Base-by-base conservation (phyloP, 306 rosid genomes). In the Acacia confusa region DNA sequence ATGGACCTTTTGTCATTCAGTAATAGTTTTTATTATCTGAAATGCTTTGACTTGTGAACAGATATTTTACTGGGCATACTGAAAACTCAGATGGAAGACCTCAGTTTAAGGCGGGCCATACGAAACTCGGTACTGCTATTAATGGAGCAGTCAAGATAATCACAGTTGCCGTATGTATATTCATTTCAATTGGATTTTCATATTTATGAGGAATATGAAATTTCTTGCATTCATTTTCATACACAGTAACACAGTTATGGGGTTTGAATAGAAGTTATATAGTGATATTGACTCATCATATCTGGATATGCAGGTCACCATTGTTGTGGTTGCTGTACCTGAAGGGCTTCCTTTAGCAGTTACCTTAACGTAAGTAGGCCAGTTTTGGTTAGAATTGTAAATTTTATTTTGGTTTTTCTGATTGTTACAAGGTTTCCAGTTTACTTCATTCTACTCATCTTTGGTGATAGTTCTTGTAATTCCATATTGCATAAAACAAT, bases 341-440 rank as follows among this genome's bases (percentile, higher is more conserved):
- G 98, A 94, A 88, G 98, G 98, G 78, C 97, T 94, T 40, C 98
- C 98, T 30, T 85, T 94, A 44, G 98, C 98, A 45, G 98, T 94
- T 44, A 94, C 97, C 84, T 91, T 94, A 82, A 94, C 98, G 98
- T 94, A 86, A 85, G 97, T 84, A 6, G 72, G 77, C 69, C 40
- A 6, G 38, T 32, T 43, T 80, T 68, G 43, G 17, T 75, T 78
- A 36, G 6, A 36, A 45, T 79, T 75, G 67, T 44, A 70, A 44
- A 22, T 45, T 40, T 43, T 12, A 11, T 70, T 70, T 66, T 64
- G 13, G 7, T 64, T 24, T 58, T 24, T 10, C 32, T 22, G 25
- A 2, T 24, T 58, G 48, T 38, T 38, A 0, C 25, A 68, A n/a
- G 73, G 28, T 68, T 67, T 40, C 73, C 50, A 9, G 24, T 20